Percentiles rank a stretch among this genome's conserved stretches.
Evolutionary conservation across 768 basidiomycete genomes (phyloP).

Genomic region (Dendrothele bispora): DNA sequence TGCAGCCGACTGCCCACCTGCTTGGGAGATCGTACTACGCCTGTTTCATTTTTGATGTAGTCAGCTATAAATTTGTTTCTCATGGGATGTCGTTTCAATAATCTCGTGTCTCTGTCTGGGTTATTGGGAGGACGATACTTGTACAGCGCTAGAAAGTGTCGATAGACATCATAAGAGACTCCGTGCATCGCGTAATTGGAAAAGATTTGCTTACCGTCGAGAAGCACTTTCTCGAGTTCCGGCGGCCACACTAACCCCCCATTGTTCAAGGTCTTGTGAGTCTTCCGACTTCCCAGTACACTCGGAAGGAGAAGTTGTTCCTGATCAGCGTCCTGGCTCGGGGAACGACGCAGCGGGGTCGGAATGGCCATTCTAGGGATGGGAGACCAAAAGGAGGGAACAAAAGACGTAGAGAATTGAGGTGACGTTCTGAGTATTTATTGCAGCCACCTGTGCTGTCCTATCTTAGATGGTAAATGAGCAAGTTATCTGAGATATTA

Average conservation of each 20-base stretch:
- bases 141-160: slow-evolving; percentile 43
- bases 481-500: too few species aligned
- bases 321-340: neutral
- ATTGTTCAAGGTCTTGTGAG: slow-evolving; percentile 54
- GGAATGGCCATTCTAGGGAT: neutral
- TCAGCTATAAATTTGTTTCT: slow-evolving; percentile 68
- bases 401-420: neutral
- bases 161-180: neutral
- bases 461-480: too few species aligned
- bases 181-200: slow-evolving; percentile 3
- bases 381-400: too few species aligned
- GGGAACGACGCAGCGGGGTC: neutral
- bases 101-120: slow-evolving; percentile 49
- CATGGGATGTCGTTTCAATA: slow-evolving; percentile 61
- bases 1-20: slow-evolving; percentile 72
- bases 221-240: slow-evolving; percentile 55
- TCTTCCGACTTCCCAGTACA: slow-evolving; percentile 43
- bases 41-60: slow-evolving; percentile 56
- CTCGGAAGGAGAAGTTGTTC: slow-evolving; percentile 5
- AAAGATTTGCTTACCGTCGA: slow-evolving; percentile 61
- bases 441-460: neutral
- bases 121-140: slow-evolving; percentile 58
- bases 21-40: slow-evolving; percentile 59
- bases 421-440: neutral
- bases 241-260: slow-evolving; percentile 66